Evolutionary conservation across 2,329 filamentous ascomycete species (phyloP).

Genomic region (Rugonectria rugulosa): DNA sequence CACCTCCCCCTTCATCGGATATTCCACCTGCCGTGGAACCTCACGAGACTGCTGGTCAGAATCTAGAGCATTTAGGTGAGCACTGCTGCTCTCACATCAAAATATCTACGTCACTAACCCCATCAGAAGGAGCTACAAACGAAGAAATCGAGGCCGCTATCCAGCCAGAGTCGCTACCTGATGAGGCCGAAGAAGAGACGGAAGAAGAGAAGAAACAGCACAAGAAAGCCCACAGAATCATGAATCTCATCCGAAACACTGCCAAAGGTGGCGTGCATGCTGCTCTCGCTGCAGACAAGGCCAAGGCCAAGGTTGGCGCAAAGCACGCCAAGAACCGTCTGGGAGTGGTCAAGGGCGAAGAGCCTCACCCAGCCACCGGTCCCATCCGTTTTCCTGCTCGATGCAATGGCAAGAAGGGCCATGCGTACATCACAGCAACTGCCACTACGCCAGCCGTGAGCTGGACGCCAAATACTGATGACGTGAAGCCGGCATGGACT

Average conservation of each 20-base stretch:
- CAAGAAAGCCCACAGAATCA: constrained; percentile 54
- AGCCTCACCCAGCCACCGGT: constrained; percentile 59
- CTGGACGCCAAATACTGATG: constrained; percentile 64
- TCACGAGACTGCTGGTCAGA: constrained; percentile 54
- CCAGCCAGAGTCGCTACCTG: constrained; percentile 50
- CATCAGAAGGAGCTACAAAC: constrained; percentile 56
- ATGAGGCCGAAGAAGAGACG: constrained; percentile 49
- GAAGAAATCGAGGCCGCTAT: constrained; percentile 73
- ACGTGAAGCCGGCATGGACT: constrained; percentile 70
- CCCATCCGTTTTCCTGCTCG: constrained; percentile 80
- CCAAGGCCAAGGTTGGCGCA: constrained; percentile 67
- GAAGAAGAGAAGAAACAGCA: constrained; percentile 56
- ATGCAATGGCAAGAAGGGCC: constrained; percentile 74
- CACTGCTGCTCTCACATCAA: neutral
- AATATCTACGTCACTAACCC: constrained; percentile 26
- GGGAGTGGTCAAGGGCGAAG: constrained; percentile 65
- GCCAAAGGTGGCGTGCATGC: constrained; percentile 78
- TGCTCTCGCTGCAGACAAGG: constrained; percentile 73
- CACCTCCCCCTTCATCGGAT: constrained; percentile 57
- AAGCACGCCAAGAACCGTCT: constrained; percentile 73
- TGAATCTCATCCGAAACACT: constrained; percentile 72
- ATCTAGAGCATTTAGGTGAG: constrained; percentile 46
- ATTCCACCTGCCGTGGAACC: constrained; percentile 48
- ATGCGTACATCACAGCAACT: constrained; percentile 73
- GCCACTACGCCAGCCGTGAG: constrained; percentile 73